Percentiles rank a stretch among this genome's conserved stretches.
These are phyloP conservation scores for Nakazawaea siamensis DNA, from an alignment of 805 yeast species.

Conservation along the genomic window DNA sequence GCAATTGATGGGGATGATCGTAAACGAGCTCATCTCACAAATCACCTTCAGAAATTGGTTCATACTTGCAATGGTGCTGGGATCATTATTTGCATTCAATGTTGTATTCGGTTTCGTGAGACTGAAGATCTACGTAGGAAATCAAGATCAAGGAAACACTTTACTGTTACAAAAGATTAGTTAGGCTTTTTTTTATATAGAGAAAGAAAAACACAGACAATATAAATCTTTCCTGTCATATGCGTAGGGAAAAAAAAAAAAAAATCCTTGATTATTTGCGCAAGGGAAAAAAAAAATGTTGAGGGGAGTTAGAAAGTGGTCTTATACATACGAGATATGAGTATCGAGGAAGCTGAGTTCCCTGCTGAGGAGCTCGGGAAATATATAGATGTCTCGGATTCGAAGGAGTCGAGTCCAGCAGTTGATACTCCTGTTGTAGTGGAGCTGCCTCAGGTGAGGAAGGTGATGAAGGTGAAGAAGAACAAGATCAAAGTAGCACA, in stretches of 20 bases:
- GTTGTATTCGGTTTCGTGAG: slow-evolving; percentile 15
- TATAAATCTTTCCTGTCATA: too few species aligned
- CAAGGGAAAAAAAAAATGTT: neutral
- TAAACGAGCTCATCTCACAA: slow-evolving; percentile 61
- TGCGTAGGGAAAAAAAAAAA: too few species aligned
- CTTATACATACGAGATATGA: neutral
- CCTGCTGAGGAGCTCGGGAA: slow-evolving; percentile 13
- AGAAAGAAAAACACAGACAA: too few species aligned
- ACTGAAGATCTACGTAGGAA: slow-evolving; percentile 7
- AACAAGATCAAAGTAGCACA: slow-evolving; percentile 17
- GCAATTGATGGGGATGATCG: slow-evolving; percentile 52
- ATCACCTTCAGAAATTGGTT: slow-evolving; percentile 51
- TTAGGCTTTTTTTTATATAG: too few species aligned
- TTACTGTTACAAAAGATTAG: too few species aligned
- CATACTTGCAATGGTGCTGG: slow-evolving; percentile 30
- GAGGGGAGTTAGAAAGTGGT: neutral
- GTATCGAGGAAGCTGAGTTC: slow-evolving; percentile 21
- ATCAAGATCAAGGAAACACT: too few species aligned
- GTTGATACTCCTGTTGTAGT: too few species aligned
- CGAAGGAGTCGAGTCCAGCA: too few species aligned
- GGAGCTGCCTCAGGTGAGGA: too few species aligned
- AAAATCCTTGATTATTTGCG: neutral
- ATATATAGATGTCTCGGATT: neutral
- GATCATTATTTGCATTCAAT: slow-evolving; percentile 51
- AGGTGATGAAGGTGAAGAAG: slow-evolving; percentile 2